Conservation (phyloP, 1,284 basidiomycete species). For the Sporisorium sorghi region DNA sequence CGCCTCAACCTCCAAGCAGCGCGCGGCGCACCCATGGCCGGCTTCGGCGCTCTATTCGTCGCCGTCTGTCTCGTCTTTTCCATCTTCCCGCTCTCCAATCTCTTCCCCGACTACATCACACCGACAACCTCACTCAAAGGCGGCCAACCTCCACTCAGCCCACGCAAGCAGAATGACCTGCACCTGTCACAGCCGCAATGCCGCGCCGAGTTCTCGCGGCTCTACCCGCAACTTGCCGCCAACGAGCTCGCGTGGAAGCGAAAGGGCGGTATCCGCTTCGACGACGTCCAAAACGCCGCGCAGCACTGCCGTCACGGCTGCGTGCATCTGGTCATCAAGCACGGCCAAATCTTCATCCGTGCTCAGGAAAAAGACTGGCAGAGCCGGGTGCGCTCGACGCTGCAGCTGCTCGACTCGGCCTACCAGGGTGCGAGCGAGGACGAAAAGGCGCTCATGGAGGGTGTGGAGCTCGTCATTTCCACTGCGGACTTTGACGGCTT, state of each 20-base stretch:
- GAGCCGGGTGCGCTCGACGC: conserved; percentile 25
- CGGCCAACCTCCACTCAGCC: conserved; percentile 7
- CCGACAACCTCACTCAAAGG: background rate
- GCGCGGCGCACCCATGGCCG: conserved; percentile 33
- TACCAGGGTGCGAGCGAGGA: conserved; percentile 28
- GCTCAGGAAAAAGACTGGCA: conserved; percentile 46
- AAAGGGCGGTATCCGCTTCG: conserved; percentile 39
- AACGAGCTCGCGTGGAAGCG: conserved; percentile 32
- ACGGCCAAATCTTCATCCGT: conserved; percentile 47
- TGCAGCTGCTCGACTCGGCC: conserved; percentile 34
- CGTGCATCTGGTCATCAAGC: conserved; percentile 41
- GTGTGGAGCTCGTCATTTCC: conserved; percentile 36
- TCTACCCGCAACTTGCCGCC: conserved; percentile 49
- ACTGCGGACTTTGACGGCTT: conserved; percentile 49
- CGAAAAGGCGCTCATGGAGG: conserved; percentile 31
- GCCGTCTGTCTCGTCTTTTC: conserved; percentile 31
- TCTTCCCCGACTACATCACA: conserved; percentile 15
- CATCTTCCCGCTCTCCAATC: conserved; percentile 29
- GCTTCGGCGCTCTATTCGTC: conserved; percentile 34
- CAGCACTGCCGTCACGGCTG: conserved; percentile 35
- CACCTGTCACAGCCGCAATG: conserved; percentile 26
- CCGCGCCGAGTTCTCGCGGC: conserved; percentile 39
- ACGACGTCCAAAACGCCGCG: conserved; percentile 34
- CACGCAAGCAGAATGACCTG: conserved; percentile 14
- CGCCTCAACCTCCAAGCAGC: conserved; percentile 7